Base-by-base conservation (phyloP, 306 rosid genomes). In the Parietaria judaica region DNA sequence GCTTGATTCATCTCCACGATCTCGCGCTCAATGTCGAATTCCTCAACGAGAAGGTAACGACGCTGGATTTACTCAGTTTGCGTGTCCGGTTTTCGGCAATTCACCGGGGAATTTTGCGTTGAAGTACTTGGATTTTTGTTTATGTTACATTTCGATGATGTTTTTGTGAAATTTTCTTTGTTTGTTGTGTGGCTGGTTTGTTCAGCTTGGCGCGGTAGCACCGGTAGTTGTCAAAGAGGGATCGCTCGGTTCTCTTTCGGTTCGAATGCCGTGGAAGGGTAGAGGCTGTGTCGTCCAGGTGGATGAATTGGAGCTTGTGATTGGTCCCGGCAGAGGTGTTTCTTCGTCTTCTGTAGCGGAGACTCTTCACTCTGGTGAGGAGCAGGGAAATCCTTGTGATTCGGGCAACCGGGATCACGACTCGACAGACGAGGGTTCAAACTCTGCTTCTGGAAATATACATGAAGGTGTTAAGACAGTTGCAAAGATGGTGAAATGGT, bases 401-500 rank as follows among this genome's bases (percentile, higher is more conserved):
- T 75, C 71, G 17, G 66, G 56, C 56, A 72, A 60, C 70, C 69
- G 54, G n/a, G 85, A 78, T 37, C 66, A 62, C 37, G 86, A 70
- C 66, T 53, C 55, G 46, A 43, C 23, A 37, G 83, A 75, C 23
- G 74, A 56, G 72, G 67, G 72, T 62, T 66, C 70, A 73, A 92
- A 82, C 55, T 81, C 88, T 46, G 61, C 85, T 63, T 72, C 69
- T 60, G 67, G 72, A 70, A 90, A 87, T 78, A 81, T 92, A 67
- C 98, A 82, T 49, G 96, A 92, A 84, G 98, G 98, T 56, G 98
- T 88, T 44, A 88, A 88, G 77, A 80, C 96, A 36, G 77, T 92
- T 69, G 98, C 98, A 35, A 88, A 88, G 73, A 80, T 92, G 88
- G 80, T 92, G 63, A 88, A 86, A 58, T 75, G 78, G 83, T 63